These are phyloP conservation scores for Calonectria crousiana DNA, from an alignment of 2,329 filamentous ascomycete species.

Conservation along the genomic window DNA sequence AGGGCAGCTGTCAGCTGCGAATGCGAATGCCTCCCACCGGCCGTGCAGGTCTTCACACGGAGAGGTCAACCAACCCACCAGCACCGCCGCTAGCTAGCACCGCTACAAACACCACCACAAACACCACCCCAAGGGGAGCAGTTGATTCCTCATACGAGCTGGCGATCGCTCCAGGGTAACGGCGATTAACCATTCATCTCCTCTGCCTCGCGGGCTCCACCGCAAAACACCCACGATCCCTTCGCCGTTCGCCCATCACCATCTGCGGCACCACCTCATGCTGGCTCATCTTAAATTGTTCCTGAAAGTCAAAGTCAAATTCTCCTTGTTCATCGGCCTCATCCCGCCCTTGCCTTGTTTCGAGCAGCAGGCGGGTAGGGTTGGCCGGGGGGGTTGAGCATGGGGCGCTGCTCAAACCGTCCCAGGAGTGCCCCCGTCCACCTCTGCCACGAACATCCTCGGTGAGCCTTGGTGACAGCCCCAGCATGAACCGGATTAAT, in stretches of 20 bases:
- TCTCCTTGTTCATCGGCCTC: constrained; percentile 1
- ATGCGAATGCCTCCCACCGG: not conserved
- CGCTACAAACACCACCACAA: not conserved
- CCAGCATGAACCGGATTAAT: constrained; percentile 19
- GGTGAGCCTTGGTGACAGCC: not conserved
- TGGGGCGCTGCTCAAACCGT: constrained; percentile 4
- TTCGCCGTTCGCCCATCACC: not conserved
- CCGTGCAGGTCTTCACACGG: not conserved
- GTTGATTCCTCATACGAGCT: constrained; percentile 2
- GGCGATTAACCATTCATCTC: not conserved
- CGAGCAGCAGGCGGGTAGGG: not conserved
- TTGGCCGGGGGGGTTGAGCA: not conserved
- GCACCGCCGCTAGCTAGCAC: no score
- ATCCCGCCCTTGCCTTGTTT: not conserved
- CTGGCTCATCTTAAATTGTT: constrained; percentile 9
- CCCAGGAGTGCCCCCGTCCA: constrained; percentile 14
- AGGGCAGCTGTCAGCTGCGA: not conserved
- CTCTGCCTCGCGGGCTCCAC: not conserved
- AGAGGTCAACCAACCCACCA: not conserved
- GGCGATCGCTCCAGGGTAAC: not conserved
- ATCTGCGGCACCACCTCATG: not conserved
- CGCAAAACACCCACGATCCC: not conserved
- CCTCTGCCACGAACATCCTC: constrained; percentile 2
- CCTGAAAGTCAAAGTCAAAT: constrained; percentile 16
- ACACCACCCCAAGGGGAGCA: not conserved